phyloP scores from a whole-genome alignment of 805 yeast species.

The Ogataea nonfermentans region DNA sequence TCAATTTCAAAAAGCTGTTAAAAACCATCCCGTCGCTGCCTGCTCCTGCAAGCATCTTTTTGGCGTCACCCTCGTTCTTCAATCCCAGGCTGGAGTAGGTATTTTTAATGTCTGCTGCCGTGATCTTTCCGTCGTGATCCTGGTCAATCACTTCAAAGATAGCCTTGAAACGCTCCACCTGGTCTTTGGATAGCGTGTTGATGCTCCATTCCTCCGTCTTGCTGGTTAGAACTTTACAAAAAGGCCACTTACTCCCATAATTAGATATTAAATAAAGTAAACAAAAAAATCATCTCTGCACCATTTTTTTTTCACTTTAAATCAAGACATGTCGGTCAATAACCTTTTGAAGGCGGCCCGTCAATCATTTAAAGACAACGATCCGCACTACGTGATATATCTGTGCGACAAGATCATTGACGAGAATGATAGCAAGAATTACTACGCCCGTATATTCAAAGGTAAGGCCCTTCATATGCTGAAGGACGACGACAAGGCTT shows the following conservation, averaged over 20 bases:
- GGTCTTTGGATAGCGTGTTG: conserved; percentile 51
- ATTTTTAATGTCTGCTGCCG: conserved; percentile 52
- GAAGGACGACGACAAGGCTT: conserved; percentile 39
- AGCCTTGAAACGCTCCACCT: conserved; percentile 64
- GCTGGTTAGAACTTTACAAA: background rate
- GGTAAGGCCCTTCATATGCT: conserved; percentile 65
- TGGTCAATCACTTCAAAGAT: conserved; percentile 80
- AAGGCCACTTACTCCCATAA: background rate
- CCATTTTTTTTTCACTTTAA: background rate
- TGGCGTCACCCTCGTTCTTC: conserved; percentile 41
- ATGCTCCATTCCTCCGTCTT: conserved; percentile 4
- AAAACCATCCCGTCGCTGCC: conserved; percentile 46
- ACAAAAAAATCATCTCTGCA: background rate
- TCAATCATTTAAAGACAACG: conserved; percentile 49
- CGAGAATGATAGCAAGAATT: conserved; percentile 51
- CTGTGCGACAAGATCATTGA: conserved; percentile 54
- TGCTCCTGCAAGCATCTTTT: conserved; percentile 45
- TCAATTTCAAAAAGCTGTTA: conserved; percentile 60
- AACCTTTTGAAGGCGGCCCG: conserved; percentile 47
- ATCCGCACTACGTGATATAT: conserved; percentile 62
- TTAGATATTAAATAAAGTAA: conserved; percentile 3
- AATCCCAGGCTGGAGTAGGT: conserved; percentile 52
- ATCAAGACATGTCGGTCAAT: conserved; percentile 20
- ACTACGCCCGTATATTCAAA: conserved; percentile 64
- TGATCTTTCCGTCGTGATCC: conserved; percentile 69